phyloP scores from a whole-genome alignment of 139 green algal species.

The Chlorella sp. region DNA sequence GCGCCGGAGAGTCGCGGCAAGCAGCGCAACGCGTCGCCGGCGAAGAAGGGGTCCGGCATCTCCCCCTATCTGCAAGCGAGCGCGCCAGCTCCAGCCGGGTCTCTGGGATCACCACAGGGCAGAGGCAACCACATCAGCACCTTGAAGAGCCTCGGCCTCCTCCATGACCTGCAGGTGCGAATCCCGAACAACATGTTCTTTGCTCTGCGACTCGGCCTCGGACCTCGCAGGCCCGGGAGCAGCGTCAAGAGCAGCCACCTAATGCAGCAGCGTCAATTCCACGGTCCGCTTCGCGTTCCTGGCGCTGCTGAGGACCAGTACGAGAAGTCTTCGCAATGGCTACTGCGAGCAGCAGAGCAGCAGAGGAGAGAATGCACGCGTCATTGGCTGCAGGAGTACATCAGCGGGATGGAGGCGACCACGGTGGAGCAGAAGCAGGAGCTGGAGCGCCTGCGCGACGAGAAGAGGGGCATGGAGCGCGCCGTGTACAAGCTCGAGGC shows the following conservation, averaged over 20 bases:
- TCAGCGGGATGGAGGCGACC: constrained; percentile 14
- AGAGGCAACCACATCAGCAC: constrained; percentile 17
- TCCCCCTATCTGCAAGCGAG: background rate
- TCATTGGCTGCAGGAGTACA: constrained; percentile 24
- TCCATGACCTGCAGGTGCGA: constrained; percentile 33
- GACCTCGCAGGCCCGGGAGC: too few species aligned
- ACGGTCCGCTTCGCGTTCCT: too few species aligned
- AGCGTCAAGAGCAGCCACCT: too few species aligned
- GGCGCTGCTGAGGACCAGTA: background rate
- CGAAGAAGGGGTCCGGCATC: too few species aligned
- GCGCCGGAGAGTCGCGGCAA: too few species aligned
- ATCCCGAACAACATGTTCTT: background rate
- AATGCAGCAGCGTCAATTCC: too few species aligned
- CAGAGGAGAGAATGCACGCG: background rate
- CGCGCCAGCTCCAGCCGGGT: background rate
- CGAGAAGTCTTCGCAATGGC: background rate
- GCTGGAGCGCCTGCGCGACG: constrained; percentile 16
- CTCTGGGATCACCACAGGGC: background rate
- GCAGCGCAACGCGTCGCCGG: too few species aligned
- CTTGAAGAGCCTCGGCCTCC: constrained; percentile 23
- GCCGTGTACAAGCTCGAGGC: constrained; percentile 1
- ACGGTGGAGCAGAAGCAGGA: constrained; percentile 22
- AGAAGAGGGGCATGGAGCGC: constrained; percentile 23
- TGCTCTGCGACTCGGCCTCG: background rate
- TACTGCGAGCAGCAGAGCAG: background rate